Evolutionary conservation across 2,329 filamentous ascomycete species (phyloP).

Genomic region (Trichoderma lentiforme): DNA sequence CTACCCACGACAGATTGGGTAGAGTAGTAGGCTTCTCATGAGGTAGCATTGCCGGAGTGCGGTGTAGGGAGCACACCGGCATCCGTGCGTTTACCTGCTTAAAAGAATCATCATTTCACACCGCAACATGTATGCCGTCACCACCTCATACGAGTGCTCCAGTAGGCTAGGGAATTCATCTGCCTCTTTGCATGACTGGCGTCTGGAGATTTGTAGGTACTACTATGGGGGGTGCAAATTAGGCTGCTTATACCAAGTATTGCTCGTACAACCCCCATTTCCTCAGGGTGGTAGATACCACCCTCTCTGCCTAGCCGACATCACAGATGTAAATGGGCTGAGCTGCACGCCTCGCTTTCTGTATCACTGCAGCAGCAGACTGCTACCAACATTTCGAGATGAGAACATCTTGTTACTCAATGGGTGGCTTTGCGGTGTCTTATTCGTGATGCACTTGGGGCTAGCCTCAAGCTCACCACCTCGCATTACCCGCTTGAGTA

Average conservation of each 20-base stretch:
- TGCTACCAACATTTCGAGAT: not conserved
- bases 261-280: not conserved
- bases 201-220: not conserved
- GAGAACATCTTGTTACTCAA: not conserved
- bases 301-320: not conserved
- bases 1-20: not conserved
- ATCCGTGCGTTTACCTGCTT: not conserved
- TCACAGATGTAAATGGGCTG: not conserved
- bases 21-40: not conserved
- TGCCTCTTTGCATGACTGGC: not conserved
- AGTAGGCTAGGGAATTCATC: not conserved
- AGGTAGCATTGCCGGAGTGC: not conserved
- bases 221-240: not conserved
- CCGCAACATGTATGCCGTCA: not conserved
- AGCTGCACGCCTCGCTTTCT: constrained; percentile 4
- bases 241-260: not conserved
- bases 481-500: not conserved
- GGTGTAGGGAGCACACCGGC: not conserved
- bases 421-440: not conserved
- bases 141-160: not conserved
- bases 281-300: not conserved
- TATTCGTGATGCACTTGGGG: not conserved
- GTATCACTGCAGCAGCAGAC: not conserved
- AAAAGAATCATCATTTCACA: not conserved
- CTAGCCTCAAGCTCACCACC: not conserved